These are phyloP conservation scores for Bryoglossum gracile DNA, from an alignment of 495 filamentous ascomycete genomes.

Conservation along the genomic window DNA sequence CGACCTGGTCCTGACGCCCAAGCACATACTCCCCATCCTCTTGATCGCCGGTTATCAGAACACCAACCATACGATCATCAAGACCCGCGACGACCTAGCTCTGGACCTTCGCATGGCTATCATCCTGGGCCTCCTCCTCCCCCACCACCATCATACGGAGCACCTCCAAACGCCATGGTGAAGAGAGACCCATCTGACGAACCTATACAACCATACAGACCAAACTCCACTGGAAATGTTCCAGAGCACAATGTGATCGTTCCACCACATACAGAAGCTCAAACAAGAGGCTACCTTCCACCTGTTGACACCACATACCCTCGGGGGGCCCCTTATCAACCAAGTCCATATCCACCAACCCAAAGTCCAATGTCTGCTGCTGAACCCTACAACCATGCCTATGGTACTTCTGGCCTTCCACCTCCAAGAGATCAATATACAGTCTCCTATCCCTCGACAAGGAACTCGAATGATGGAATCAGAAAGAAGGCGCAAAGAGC, in stretches of 20 bases:
- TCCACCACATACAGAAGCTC: slow-evolving; percentile 10
- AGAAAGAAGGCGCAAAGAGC: slow-evolving; percentile 21
- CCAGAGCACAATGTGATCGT: slow-evolving; percentile 13
- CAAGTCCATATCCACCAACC: slow-evolving; percentile 38
- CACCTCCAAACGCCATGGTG: slow-evolving; percentile 38
- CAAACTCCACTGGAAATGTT: slow-evolving; percentile 14
- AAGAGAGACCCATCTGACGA: slow-evolving; percentile 45
- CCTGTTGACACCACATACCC: slow-evolving; percentile 30
- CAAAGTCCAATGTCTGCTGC: slow-evolving; percentile 34
- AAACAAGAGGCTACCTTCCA: slow-evolving; percentile 7
- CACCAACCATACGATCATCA: slow-evolving; percentile 17
- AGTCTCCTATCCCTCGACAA: slow-evolving; percentile 10
- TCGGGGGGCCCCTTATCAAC: slow-evolving; percentile 29
- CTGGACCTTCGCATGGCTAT: slow-evolving; percentile 19
- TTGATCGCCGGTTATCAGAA: slow-evolving; percentile 17
- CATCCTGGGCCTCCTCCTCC: slow-evolving; percentile 6
- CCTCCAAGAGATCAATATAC: slow-evolving; percentile 5
- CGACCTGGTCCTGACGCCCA: slow-evolving; percentile 6
- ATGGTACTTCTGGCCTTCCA: slow-evolving; percentile 4
- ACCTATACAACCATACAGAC: slow-evolving; percentile 12
- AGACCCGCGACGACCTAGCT: slow-evolving; percentile 18
- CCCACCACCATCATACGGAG: slow-evolving; percentile 33
- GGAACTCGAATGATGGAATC: neutral
- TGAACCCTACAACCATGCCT: slow-evolving; percentile 36
- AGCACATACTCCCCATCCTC: slow-evolving; percentile 4